Evolutionary conservation across 768 basidiomycete genomes (phyloP), one percentile per base, ranked within the genome.

Genomic region (Roridomyces roridus): DNA sequence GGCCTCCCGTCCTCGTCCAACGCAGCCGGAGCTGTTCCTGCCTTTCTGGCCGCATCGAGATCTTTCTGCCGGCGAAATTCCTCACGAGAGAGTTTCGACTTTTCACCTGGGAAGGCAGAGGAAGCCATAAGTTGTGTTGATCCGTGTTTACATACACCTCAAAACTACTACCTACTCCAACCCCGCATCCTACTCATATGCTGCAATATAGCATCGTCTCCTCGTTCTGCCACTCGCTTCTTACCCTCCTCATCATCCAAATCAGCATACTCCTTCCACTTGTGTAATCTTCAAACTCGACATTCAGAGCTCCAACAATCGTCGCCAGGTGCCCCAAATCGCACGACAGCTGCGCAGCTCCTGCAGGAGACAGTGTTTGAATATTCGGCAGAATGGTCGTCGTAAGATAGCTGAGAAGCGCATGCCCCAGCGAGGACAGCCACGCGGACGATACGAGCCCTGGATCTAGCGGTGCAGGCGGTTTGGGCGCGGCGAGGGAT

Each of bases 21-120:
- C 26, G 94, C 96, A 23, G 96, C 94, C 20, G 96, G 93, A 12
- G 96, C 97, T 10, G 96, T 98, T 74, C 97, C 96, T 34, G 96
- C 97, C 78, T 98, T 98, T 51, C 96, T 91, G 56, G 96, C 96
- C 5, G 96, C 96, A 73, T 98, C 96, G 52, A 98, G 86, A 71
- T 98, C 96, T 74, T 97, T 97, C 73, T 96, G 92, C 23, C 93
- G 85, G 43, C 96, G 85, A 69, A 93, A 96, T 70, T 98, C 96
- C 73, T 97, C 96, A 34, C 94, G 84, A 0, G 96, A 96, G 35
- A 96, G 81, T 69, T 97, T 97, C 66, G 92, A n/a, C n/a, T n/a
- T n/a, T n/a, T n/a, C n/a, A n/a, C n/a, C n/a, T n/a, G n/a, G n/a
- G n/a, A n/a, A 92, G 26, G 85, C 75, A 60, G 81, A 35, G 57